Evolutionary conservation across 1,284 basidiomycete genomes (phyloP).

Genomic region (Cystobasidiaceae sp.): DNA sequence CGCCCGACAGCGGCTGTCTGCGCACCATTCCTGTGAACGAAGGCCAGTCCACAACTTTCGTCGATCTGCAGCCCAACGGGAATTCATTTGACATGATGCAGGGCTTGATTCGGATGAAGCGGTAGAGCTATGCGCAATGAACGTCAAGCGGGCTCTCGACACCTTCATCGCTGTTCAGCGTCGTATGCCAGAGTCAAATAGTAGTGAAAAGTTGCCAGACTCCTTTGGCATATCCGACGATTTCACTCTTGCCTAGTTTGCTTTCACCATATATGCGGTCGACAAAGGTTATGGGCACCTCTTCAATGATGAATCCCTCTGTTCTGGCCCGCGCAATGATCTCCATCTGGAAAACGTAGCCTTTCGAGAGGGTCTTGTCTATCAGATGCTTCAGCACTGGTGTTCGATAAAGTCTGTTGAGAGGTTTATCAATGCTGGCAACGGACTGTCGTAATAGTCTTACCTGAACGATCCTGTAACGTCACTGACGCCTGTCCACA

Average conservation of each 20-base stretch:
- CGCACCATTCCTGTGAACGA: conserved; percentile 65
- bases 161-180: not conserved
- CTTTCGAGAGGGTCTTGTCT: conserved; percentile 71
- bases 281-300: conserved; percentile 88
- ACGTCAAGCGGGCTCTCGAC: not conserved
- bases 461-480: conserved; percentile 81
- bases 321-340: conserved; percentile 85
- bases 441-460: conserved; percentile 40
- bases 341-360: conserved; percentile 96
- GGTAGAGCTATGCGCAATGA: conserved; percentile 7
- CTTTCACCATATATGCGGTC: conserved; percentile 88
- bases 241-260: conserved; percentile 80
- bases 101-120: conserved; percentile 71
- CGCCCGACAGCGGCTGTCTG: conserved; percentile 76
- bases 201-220: conserved; percentile 59
- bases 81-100: conserved; percentile 96
- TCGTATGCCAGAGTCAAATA: too few species aligned
- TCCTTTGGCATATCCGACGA: conserved; percentile 81
- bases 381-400: conserved; percentile 75
- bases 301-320: conserved; percentile 74
- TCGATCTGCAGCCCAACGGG: conserved; percentile 81
- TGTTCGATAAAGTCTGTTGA: conserved; percentile 64
- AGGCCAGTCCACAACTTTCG: conserved; percentile 43
- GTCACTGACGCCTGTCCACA: conserved; percentile 77
- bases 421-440: not conserved